A percentile compares a stretch with the other conserved stretches of the same genome.
Evolutionary conservation across 306 rosid species (phyloP).

Genomic region (Arachis hypogaea): DNA sequence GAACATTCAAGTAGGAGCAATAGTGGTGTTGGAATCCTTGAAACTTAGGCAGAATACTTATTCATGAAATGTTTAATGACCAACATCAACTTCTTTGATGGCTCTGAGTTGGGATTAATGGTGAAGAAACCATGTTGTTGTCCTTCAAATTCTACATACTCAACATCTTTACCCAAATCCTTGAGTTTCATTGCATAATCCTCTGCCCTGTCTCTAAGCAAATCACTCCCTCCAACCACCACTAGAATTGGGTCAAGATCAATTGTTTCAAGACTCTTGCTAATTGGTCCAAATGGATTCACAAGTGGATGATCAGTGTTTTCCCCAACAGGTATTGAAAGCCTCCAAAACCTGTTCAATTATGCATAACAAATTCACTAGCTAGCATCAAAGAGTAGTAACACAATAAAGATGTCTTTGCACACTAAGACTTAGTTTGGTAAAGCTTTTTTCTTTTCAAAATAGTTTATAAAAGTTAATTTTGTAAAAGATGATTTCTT

Average conservation of each 20-base stretch:
- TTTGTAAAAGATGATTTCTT: too few relatives aligned
- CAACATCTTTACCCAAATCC: slow-evolving; percentile 63
- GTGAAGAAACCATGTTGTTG: slow-evolving; percentile 88
- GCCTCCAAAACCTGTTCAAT: slow-evolving; percentile 76
- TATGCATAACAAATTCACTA: background rate
- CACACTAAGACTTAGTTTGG: too few relatives aligned
- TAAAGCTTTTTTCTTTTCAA: too few relatives aligned
- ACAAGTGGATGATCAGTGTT: slow-evolving; percentile 72
- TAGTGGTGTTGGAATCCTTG: background rate
- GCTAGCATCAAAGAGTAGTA: too few relatives aligned
- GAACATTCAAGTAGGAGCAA: background rate
- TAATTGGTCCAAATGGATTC: slow-evolving; percentile 72
- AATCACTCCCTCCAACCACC: slow-evolving; percentile 66
- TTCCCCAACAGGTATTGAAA: slow-evolving; percentile 68
- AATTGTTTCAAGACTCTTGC: slow-evolving; percentile 54
- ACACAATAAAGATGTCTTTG: background rate
- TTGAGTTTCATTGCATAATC: slow-evolving; percentile 67
- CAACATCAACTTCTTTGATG: slow-evolving; percentile 58
- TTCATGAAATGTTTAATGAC: slow-evolving; percentile 56
- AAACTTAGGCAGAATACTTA: slow-evolving; percentile 38
- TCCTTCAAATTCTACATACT: slow-evolving; percentile 74
- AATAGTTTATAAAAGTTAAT: too few relatives aligned
- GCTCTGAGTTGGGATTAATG: slow-evolving; percentile 62
- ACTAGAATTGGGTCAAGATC: slow-evolving; percentile 68
- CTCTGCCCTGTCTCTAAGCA: slow-evolving; percentile 69